Base-by-base conservation (phyloP, 2,329 filamentous ascomycete species). In the Penicillium sp. region DNA sequence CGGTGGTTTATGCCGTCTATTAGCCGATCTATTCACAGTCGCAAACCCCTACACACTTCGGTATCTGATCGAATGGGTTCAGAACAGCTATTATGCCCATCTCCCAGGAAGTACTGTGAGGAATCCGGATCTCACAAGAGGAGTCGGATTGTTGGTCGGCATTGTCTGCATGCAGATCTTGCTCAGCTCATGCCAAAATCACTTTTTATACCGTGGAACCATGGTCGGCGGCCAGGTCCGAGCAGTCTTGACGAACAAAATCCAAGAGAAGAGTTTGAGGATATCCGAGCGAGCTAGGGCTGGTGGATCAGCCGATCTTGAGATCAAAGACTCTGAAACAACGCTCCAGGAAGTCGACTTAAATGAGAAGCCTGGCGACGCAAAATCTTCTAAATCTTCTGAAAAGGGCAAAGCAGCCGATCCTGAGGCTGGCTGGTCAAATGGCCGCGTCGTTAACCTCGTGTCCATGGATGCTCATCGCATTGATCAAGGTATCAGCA, bases 201-300 rank as follows among this genome's bases (percentile, higher is more conserved):
- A 49, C 22, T 49, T 49, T 7, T 20, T 49, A 23, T 49, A 49
- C n/a, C 35, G 31, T 22, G 46, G 46, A 20, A 33, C 35, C 7
- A 25, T 31, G 15, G 46, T 49, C 6, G 46, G 46, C 20, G 46
- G 31, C 5, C 46, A 49, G 22, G 31, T 49, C 33, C 25, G 46
- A 14, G 46, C 46, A 11, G 46, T 49, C 15, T 26, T 49, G 33
- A 49, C 31, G 6, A 35, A 33, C 9, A 49, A 49, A 20, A 49
- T 49, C 6, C 46, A 49, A n/a, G 46, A 49, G n/a, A 49, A 49
- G 46, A 49, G 46, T 7, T 26, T 49, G 46, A 49, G 25, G 31
- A 49, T 49, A 18, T 49, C 46, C 15, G 46, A 49, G 11, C 46
- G 46, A 49, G 46, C 46, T 15, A 49, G 35, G 9, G 46, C 31